Evolutionary conservation across 164 flowering plant species (phyloP).

Genomic region (Chimonanthus praecox): DNA sequence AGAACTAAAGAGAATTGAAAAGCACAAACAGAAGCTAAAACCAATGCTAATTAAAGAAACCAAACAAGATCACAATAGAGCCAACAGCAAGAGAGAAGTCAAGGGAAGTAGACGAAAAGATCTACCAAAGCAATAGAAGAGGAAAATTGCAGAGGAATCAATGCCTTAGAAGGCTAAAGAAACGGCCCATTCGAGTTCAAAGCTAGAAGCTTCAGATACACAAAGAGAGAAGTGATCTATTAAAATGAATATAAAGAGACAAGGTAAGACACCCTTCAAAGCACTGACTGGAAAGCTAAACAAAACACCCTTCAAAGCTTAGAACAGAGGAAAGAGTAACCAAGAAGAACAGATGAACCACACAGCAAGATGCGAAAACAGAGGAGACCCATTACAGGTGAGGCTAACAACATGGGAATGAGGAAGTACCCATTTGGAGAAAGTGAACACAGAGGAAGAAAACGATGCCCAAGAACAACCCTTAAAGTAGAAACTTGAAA

Average conservation of each 20-base stretch:
- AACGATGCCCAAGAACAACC: no score
- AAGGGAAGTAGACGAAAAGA: not conserved
- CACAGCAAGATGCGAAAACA: not conserved
- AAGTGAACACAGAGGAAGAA: not conserved
- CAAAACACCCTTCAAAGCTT: not conserved
- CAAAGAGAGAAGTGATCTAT: not conserved
- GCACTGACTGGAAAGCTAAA: not conserved
- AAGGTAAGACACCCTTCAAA: not conserved
- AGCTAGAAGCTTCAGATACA: conserved; percentile 1
- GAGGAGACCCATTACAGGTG: not conserved
- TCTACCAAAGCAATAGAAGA: not conserved
- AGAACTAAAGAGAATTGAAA: not conserved
- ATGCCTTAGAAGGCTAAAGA: conserved; percentile 3
- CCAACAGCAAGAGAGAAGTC: not conserved
- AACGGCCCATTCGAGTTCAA: not conserved
- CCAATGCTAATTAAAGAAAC: not conserved
- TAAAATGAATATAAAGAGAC: not conserved
- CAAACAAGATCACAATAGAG: not conserved
- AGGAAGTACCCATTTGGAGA: not conserved
- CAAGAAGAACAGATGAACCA: not conserved
- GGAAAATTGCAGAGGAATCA: not conserved
- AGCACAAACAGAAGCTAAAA: not conserved
- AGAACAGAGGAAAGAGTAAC: not conserved
- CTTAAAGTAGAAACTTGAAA: no score
- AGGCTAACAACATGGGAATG: not conserved